Evolutionary conservation across 768 basidiomycete genomes (phyloP), one percentile per base, ranked within the genome.

Genomic region (Trametes gibbosa): DNA sequence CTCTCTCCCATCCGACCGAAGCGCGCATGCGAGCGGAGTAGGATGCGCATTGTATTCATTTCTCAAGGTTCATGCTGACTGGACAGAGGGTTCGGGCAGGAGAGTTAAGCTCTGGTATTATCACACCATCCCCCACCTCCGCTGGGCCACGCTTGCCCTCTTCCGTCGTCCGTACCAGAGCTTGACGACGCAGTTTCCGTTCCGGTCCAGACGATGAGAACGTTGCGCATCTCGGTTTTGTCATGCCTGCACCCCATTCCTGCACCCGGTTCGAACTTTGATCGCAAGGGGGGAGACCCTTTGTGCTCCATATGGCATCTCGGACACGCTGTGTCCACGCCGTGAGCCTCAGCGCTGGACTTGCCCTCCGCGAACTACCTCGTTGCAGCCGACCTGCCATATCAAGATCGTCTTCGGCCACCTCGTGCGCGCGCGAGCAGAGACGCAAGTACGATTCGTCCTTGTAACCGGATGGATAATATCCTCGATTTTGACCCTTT

Each of bases 281-380:
- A 53, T 58, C 61, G 67, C 48, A 66, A 65, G 47, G 48, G 51
- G 63, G 59, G 47, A 53, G 56, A 50, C 72, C 79, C 77, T 78
- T 80, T 81, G 76, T 79, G 70, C 81, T 81, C 76, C 75, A 77
- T 79, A 76, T 76, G 81, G 77, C 74, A 80, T 74, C 70, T 70
- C 73, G 71, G 77, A 81, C 83, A 84, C 78, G 85, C 82, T 77
- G 81, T 75, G 75, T 77, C 76, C 87, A 84, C 84, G 86, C 81
- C 54, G 81, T 82, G 77, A 81, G 78, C 81, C 84, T 80, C 83
- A 84, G 80, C 78, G 77, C 79, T 75, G 77, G 75, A 73, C 81
- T 70, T 74, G 71, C 75, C 29, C 74, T 75, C 71, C 72, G 65
- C 73, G 74, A 74, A 71, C 83, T 84, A 79, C 71, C 70, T 63